Evolutionary conservation across 169 alveolate genomes (phyloP), one percentile per base, ranked within the genome.

Genomic region (Theileria annulata): DNA sequence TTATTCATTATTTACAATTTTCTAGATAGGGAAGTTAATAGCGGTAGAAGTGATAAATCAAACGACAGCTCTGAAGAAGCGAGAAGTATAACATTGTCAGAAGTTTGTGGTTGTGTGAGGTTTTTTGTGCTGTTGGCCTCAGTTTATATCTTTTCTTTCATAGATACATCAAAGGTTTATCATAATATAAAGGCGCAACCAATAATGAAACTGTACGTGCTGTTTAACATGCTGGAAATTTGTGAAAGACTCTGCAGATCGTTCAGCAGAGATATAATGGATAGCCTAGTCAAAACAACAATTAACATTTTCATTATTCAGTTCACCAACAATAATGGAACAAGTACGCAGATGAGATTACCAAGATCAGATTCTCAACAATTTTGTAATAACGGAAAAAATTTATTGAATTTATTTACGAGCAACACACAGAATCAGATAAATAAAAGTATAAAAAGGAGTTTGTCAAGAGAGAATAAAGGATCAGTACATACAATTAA

Each of bases 101-200:
- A 90, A 67, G 79, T 77, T 23, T 84, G 91, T 70, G 94, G 94
- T 0, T 64, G 69, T 33, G 86, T 89, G 6, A 79, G 97, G 49
- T 85, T 93, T 51, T 70, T 93, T 17, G 91, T 90, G 19, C 76
- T 94, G 13, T 68, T 88, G 63, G 48, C 91, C 48, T 72, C 94
- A 25, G 85, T 92, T 48, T 83, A 75, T n/a, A 88, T 94, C 30
- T 88, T 94, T 63, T 81, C 94, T 66, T 68, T 78, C 42, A 71
- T 94, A 0, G 97, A 94, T 76, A 93, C 94, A 0, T 94, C 97
- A 10, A 69, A 92, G 73, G 91, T 94, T 25, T 94, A 94, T 67
- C 97, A 94, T 80, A 92, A 92, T 74, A 92, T 94, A 15, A 79
- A 96, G 75, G 96, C 96, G 19, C 97, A 95, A 75, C 95, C 97